Evolutionary conservation across 768 basidiomycete genomes (phyloP).

Genomic region (Multifurca ochricompacta): DNA sequence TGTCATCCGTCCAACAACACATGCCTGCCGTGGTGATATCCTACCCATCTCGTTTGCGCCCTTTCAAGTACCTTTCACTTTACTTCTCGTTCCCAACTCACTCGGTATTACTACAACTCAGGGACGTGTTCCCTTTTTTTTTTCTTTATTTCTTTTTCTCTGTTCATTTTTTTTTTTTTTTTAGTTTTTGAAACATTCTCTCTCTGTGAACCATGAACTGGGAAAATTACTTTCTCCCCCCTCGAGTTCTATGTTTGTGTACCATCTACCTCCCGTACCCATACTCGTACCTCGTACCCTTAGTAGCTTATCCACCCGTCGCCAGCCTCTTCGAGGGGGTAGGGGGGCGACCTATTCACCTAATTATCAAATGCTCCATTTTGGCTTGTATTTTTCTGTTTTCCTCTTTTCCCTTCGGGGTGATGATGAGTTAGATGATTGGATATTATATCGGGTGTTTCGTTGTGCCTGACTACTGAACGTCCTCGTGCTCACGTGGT

Average conservation of each 20-base stretch:
- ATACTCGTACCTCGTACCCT: slow-evolving; percentile 11
- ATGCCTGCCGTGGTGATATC: slow-evolving; percentile 13
- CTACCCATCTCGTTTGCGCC: slow-evolving; percentile 11
- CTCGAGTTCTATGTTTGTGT: slow-evolving; percentile 10
- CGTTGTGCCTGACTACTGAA: too few species aligned
- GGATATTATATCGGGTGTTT: too few species aligned
- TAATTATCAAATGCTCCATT: slow-evolving; percentile 18
- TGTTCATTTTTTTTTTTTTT: not conserved
- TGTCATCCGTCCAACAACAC: not conserved
- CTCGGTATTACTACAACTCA: slow-evolving; percentile 10
- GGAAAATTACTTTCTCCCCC: not conserved
- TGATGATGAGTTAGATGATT: too few species aligned
- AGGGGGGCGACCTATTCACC: slow-evolving; percentile 12
- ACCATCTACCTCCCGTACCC: slow-evolving; percentile 17
- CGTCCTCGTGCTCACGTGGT: too few species aligned
- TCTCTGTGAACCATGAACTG: slow-evolving; percentile 10
- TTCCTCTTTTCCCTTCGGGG: too few species aligned
- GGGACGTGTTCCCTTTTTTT: not conserved
- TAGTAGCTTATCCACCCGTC: slow-evolving; percentile 17
- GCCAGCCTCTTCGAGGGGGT: not conserved
- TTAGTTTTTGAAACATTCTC: not conserved
- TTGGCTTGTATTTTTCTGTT: slow-evolving; percentile 9
- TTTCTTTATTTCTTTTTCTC: not conserved
- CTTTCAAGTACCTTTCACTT: slow-evolving; percentile 1
- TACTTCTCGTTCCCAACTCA: not conserved